Evolutionary conservation across 148 eudicot genomes (phyloP), one percentile per base, ranked within the genome.

Genomic region (Silene uniflora): DNA sequence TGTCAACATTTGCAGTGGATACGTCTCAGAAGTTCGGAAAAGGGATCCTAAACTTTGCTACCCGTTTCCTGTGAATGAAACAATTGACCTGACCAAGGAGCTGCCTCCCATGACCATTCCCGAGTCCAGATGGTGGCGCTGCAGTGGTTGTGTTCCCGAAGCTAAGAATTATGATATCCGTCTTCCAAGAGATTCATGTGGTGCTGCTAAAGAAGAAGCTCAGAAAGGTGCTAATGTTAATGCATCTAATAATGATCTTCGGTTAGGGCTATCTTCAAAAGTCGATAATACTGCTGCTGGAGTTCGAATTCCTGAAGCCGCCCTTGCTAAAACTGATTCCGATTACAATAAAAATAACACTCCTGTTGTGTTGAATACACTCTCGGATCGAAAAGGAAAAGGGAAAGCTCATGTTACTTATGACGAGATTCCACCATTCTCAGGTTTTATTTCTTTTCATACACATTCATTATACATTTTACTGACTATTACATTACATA

Each of bases 61-160:
- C 24, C 97, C 97, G 8, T 91, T 91, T 77, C 17, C 79, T 27
- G 71, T 62, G 7, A 73, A 75, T 46, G 69, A 71, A 54, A 72
- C 74, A 10, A 76, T 44, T 67, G 83, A 78, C 60, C 73, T 80
- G 42, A n/a, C 14, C 5, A 46, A 42, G 18, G 76, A 78, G 64
- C 85, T 89, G 71, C 89, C 92, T 74, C 89, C 91, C 56, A 77
- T 93, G 69, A 63, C 75, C n/a, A 82, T 87, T 77, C 84, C 85
- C 16, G 83, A 82, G 42, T 91, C 82, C 73, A 80, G 80, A 77
- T 88, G 85, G 87, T 88, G 93, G 93, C 76, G 81, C 55, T 93
- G 96, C 73, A 68, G 2, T 13, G 67, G 78, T 32, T 69, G 80
- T 74, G 67, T 76, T 66, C 79, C 69, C n/a, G 69, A 58, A 55